Evolutionary conservation across 441 rosid species (phyloP), one percentile per base, ranked within the genome.

Genomic region (Macaranga tanarius): DNA sequence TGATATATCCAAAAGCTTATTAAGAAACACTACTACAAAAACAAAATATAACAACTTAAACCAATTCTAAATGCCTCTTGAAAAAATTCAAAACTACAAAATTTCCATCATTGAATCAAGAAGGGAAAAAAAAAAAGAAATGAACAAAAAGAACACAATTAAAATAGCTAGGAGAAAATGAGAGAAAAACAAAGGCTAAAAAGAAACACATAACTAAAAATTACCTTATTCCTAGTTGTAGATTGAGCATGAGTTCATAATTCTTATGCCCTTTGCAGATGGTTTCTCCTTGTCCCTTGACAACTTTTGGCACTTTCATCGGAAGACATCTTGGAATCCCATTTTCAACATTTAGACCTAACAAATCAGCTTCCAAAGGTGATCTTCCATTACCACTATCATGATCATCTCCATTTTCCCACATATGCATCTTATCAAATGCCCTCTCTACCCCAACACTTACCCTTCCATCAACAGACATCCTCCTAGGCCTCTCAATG

Each of bases 171-270:
- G 0, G 38, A 31, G 6, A 34, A 34, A 34, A 34, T 34, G 6
- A 34, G 6, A 34, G 38, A 34, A 17, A 31, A 31, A 25, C 20
- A 54, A 76, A 8, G 26, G 23, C 50, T 8, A 28, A n/a, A 4
- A 5, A 45, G n/a, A 12, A 40, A 20, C 0, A 62, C 23, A 26
- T 15, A 0, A 79, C 80, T 0, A 22, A 28, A n/a, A 28, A n/a
- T 19, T 85, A 92, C 99, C 99, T 92, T 79, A 94, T 90, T 70
- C 99, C 99, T 5, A 94, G 84, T 81, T 94, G 99, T 67, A 94
- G 85, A 83, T 94, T 92, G 67, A 94, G 97, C 99, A 94, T 94
- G 71, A 94, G 95, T 0, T 94, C 99, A 73, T 90, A 94, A 73
- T 94, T 94, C 85, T 90, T 92, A 67, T 94, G 99, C 20, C 97